Evolutionary conservation across 2,329 filamentous ascomycete species (phyloP), one percentile per base, ranked within the genome.

Genomic region (Paecilomyces sp.): DNA sequence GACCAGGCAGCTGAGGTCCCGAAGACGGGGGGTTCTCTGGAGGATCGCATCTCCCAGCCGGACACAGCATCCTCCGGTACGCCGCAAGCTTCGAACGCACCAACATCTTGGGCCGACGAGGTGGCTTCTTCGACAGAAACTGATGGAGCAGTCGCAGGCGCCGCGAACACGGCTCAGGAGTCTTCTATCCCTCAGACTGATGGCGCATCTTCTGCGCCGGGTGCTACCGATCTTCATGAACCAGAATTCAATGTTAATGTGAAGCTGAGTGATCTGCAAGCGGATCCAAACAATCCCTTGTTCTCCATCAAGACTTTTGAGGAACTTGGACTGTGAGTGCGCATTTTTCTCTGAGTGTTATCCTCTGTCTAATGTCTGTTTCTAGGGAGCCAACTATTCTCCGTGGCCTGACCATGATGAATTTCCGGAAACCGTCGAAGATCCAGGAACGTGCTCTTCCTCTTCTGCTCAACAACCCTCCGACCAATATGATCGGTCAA

Each of bases 381-480:
- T 54, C 18, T 55, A 83, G 87, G 64, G 77, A 81, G 67, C 68
- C 81, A 24, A 80, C 85, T 51, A 89, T 97, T 64, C 83, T 92
- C 58, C 86, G 90, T 65, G 92, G 91, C 55, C 83, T 97, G 33
- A 81, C 87, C 54, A 81, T 85, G 58, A 89, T 97, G 83, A 89
- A 89, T 77, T 97, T 97, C 81, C 84, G 88, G 70, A 96, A 95
- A 76, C 94, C 94, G 0, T 97, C 94, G 59, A 99, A 99, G 80
- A 96, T 99, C 65, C 94, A 99, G 79, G 94, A 96, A 75, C 91
- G 89, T 67, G 94, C 94, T 1, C 84, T 99, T 18, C 94, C 94
- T 30, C 83, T 99, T 58, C 89, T 99, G 70, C 84, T 99, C 64
- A 80, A 84, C 67, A 82, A 96, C 71, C 93, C 94, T n/a, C 89